Evolutionary conservation across 202 grass and related monocot species (phyloP).

Genomic region (Musa balbisiana): DNA sequence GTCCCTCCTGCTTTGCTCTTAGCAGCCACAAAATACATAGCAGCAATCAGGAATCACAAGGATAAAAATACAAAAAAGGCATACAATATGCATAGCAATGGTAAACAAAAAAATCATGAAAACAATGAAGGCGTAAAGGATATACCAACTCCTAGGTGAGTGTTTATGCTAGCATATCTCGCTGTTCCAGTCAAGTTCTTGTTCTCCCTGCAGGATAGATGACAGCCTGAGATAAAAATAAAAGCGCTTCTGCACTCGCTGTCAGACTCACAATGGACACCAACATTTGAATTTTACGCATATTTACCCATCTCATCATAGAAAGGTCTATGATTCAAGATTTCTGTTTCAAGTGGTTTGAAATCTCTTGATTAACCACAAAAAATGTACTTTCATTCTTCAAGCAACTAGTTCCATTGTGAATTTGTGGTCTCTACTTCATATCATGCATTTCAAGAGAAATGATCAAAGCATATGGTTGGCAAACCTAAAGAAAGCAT

Average conservation of each 20-base stretch:
- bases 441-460: too few species aligned
- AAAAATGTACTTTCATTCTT: too few species aligned
- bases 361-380: too few species aligned
- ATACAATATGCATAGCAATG: not conserved
- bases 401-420: too few species aligned
- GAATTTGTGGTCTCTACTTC: too few species aligned
- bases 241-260: not conserved
- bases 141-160: slow-evolving; percentile 10
- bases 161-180: not conserved
- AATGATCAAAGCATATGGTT: too few species aligned
- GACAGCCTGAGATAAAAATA: not conserved
- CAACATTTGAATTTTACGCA: not conserved
- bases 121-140: not conserved
- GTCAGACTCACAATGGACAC: not conserved
- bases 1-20: slow-evolving; percentile 9
- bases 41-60: not conserved
- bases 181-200: not conserved
- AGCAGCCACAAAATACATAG: not conserved
- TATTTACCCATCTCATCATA: too few species aligned
- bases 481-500: too few species aligned
- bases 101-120: not conserved
- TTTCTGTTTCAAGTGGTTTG: too few species aligned
- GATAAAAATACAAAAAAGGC: not conserved
- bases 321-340: too few species aligned
- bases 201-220: not conserved